These are phyloP conservation scores for Filosporella fistucella DNA, from an alignment of 495 filamentous ascomycete species.

Conservation along the genomic window DNA sequence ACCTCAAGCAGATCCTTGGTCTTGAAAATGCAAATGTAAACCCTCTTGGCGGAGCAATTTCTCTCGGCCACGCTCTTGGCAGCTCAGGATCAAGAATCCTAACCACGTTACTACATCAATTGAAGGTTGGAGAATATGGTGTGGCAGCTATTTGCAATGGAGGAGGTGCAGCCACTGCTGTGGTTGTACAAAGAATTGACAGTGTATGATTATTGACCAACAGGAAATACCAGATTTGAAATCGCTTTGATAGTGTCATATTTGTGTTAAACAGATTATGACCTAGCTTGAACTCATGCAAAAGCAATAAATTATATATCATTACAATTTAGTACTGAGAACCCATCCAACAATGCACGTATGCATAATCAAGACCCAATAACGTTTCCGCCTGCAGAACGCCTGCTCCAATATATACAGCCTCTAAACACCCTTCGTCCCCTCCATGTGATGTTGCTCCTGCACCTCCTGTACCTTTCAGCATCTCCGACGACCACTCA, in stretches of 20 bases:
- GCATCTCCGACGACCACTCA: no score
- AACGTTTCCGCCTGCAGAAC: no score
- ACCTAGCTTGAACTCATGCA: no score
- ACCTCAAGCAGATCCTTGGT: slow-evolving; percentile 55
- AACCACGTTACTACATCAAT: slow-evolving; percentile 82
- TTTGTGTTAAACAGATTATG: background rate
- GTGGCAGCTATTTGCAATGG: slow-evolving; percentile 97
- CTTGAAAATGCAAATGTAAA: slow-evolving; percentile 78
- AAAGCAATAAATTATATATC: no score
- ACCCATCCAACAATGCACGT: no score
- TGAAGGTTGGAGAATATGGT: slow-evolving; percentile 89
- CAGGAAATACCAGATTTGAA: slow-evolving; percentile 59
- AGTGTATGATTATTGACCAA: no score
- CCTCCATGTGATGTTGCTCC: no score
- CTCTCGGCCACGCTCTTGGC: slow-evolving; percentile 89
- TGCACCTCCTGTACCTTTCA: no score
- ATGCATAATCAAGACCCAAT: no score
- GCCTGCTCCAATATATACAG: no score
- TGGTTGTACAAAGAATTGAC: slow-evolving; percentile 87
- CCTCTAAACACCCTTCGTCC: no score
- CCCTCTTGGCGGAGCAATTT: slow-evolving; percentile 84
- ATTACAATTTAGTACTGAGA: no score
- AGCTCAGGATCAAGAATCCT: slow-evolving; percentile 93
- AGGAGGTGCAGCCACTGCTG: slow-evolving; percentile 83
- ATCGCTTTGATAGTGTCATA: slow-evolving; percentile 79